Evolutionary conservation across 2,329 filamentous ascomycete genomes (phyloP).

Genomic region (Aureobasidium pullulans): DNA sequence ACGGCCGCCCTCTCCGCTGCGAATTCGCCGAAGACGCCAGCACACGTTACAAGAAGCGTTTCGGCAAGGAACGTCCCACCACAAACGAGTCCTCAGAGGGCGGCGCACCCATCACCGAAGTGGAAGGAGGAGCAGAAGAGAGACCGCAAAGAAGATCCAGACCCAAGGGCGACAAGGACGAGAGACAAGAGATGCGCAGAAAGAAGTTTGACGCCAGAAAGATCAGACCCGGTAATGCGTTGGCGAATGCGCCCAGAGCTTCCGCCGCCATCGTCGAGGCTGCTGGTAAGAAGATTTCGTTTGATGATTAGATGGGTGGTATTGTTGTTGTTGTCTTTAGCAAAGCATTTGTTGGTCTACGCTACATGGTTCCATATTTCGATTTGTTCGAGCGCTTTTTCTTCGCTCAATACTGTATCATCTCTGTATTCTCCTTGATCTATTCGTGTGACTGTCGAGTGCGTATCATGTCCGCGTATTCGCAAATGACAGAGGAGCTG

Average conservation of each 20-base stretch:
- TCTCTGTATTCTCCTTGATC: no score
- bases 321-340: background rate
- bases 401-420: no score
- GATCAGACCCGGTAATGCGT: constrained; percentile 37
- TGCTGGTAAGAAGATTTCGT: constrained; percentile 73
- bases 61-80: constrained; percentile 50
- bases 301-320: constrained; percentile 44
- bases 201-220: constrained; percentile 38
- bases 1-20: constrained; percentile 73
- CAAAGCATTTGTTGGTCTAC: no score
- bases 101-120: constrained; percentile 18
- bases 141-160: constrained; percentile 21
- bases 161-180: constrained; percentile 25
- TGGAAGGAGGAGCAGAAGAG: constrained; percentile 19
- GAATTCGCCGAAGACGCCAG: constrained; percentile 92
- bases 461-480: no score
- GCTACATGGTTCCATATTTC: no score
- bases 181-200: constrained; percentile 25
- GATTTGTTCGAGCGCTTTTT: no score
- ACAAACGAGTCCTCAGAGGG: constrained; percentile 26
- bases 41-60: constrained; percentile 87
- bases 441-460: no score
- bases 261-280: constrained; percentile 73
- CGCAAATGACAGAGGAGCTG: no score
- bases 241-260: constrained; percentile 50